These are phyloP conservation scores for Ehretia macrophylla DNA, from an alignment of 257 asterid species.

Conservation along the genomic window DNA sequence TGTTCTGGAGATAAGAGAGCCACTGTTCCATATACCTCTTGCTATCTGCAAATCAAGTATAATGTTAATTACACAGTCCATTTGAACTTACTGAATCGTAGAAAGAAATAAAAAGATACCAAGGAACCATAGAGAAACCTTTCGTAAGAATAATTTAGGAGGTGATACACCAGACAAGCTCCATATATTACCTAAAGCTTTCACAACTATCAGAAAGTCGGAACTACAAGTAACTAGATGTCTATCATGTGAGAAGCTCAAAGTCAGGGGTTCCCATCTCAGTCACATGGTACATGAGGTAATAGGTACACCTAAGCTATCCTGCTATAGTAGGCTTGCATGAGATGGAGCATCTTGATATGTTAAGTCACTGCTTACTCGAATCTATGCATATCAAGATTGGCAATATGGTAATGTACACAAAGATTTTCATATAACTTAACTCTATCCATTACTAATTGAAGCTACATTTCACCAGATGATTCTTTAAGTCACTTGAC, in stretches of 20 bases:
- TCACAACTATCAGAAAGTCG: neutral
- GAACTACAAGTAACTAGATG: neutral
- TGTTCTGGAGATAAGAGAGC: constrained; percentile 34
- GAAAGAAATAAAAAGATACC: neutral
- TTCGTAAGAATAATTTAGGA: neutral
- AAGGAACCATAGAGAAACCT: neutral
- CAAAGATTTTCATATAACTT: neutral
- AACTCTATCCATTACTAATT: too few species aligned
- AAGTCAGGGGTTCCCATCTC: neutral
- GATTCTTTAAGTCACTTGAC: too few species aligned
- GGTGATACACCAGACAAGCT: neutral
- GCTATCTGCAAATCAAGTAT: constrained; percentile 27
- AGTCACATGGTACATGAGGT: neutral
- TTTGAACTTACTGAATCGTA: neutral
- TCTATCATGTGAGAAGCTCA: neutral
- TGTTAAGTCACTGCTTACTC: neutral
- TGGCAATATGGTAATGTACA: neutral
- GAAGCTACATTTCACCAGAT: too few species aligned
- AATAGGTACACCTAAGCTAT: neutral
- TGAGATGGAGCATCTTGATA: neutral
- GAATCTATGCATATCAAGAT: neutral
- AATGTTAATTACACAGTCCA: neutral
- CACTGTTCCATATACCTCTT: constrained; percentile 42
- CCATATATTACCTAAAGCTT: neutral
- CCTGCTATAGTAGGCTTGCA: constrained; percentile 1